Evolutionary conservation across 768 basidiomycete genomes (phyloP).

Genomic region (Crepidotus variabilis): DNA sequence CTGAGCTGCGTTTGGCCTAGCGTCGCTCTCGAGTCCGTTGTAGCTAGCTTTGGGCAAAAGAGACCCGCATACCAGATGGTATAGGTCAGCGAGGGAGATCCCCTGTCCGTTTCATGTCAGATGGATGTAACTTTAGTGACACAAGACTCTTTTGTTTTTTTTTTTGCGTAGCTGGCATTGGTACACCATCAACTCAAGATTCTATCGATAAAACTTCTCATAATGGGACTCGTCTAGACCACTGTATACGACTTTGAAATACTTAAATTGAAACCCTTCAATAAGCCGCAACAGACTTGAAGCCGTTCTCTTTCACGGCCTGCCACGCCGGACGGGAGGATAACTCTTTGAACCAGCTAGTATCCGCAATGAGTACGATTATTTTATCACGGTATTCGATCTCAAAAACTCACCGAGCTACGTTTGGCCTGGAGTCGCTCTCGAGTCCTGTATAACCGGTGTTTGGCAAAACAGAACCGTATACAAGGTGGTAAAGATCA

Average conservation of each 20-base stretch:
- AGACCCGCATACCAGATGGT: conserved; percentile 37
- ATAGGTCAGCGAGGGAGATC: conserved; percentile 48
- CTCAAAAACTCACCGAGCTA: conserved; percentile 26
- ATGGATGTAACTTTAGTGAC: too few relatives aligned
- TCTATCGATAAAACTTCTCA: too few relatives aligned
- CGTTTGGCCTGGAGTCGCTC: conserved; percentile 38
- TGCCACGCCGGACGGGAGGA: conserved; percentile 42
- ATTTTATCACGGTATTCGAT: not conserved
- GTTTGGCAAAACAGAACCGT: conserved; percentile 19
- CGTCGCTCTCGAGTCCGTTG: conserved; percentile 19
- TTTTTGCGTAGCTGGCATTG: too few relatives aligned
- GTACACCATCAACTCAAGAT: too few relatives aligned
- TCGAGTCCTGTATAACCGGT: conserved; percentile 25
- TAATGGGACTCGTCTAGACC: too few relatives aligned
- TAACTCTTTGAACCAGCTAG: conserved; percentile 51
- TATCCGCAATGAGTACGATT: not conserved
- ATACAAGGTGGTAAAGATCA: conserved; percentile 42
- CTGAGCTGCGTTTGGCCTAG: conserved; percentile 40
- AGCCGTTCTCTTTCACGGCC: too few relatives aligned
- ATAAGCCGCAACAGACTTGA: too few relatives aligned
- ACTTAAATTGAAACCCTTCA: too few relatives aligned
- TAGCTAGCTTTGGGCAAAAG: conserved; percentile 23
- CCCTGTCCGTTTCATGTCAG: too few relatives aligned
- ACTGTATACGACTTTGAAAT: too few relatives aligned
- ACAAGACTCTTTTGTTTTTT: too few relatives aligned